These are phyloP conservation scores for Nissolia schottii DNA, from an alignment of 306 rosid species.

Conservation along the genomic window DNA sequence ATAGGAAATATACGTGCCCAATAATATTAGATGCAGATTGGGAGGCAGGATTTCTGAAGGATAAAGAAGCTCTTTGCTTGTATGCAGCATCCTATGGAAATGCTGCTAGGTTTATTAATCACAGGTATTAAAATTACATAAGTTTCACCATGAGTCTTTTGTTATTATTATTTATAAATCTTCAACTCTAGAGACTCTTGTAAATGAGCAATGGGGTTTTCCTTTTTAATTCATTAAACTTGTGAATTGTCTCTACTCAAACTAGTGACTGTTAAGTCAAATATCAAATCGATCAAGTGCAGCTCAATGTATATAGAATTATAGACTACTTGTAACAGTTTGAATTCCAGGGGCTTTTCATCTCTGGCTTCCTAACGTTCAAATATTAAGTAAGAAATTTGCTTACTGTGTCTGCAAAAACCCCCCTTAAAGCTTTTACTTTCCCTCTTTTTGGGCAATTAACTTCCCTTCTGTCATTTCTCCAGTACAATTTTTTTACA, in stretches of 20 bases:
- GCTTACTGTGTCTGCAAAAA: background rate
- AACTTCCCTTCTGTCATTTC: background rate
- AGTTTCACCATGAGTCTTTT: conserved; percentile 1
- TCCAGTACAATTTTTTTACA: background rate
- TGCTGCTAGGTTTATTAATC: conserved; percentile 86
- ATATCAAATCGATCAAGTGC: background rate
- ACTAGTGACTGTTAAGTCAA: conserved; percentile 9
- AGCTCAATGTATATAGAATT: background rate
- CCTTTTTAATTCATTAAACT: background rate
- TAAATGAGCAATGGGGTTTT: background rate
- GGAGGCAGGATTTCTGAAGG: conserved; percentile 49
- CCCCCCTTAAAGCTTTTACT: background rate
- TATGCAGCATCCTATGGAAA: conserved; percentile 85
- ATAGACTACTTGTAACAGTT: background rate
- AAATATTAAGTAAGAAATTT: background rate
- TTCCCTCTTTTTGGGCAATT: background rate
- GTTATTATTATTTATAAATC: background rate
- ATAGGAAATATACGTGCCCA: conserved; percentile 42
- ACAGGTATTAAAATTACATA: conserved; percentile 54
- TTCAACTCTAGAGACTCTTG: background rate
- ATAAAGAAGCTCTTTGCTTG: conserved; percentile 76
- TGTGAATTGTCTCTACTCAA: background rate
- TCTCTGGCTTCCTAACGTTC: background rate
- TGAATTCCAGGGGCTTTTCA: background rate
- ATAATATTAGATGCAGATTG: conserved; percentile 75